Conservation (phyloP, 805 yeast species). For the Phaffomyces opuntiae region DNA sequence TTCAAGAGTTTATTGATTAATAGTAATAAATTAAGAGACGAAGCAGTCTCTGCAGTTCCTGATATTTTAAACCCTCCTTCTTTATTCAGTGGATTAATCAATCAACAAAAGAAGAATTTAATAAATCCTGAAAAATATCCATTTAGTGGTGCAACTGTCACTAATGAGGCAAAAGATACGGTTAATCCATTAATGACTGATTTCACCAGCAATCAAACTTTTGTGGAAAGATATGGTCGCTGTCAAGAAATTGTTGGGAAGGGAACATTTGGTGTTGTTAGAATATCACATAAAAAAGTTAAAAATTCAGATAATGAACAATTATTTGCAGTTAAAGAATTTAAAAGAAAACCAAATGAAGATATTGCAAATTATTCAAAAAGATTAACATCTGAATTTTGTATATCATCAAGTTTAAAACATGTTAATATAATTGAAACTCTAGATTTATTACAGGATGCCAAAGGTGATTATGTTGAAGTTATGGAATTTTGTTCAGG, state of each 20-base stretch:
- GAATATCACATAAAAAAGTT: slow-evolving; percentile 71
- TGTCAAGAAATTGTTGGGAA: slow-evolving; percentile 93
- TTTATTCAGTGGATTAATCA: slow-evolving; percentile 56
- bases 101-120: slow-evolving; percentile 24
- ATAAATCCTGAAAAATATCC: slow-evolving; percentile 12
- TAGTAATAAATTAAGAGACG: slow-evolving; percentile 49
- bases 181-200: neutral
- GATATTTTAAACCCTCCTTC: slow-evolving; percentile 64
- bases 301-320: slow-evolving; percentile 23
- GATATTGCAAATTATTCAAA: slow-evolving; percentile 60
- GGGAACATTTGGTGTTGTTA: slow-evolving; percentile 91
- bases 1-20: slow-evolving; percentile 52
- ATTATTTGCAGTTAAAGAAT: slow-evolving; percentile 83
- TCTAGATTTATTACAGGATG: slow-evolving; percentile 70
- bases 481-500: slow-evolving; percentile 84
- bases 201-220: slow-evolving; percentile 36
- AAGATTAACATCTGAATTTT: slow-evolving; percentile 74
- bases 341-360: slow-evolving; percentile 55
- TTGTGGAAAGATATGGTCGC: slow-evolving; percentile 84
- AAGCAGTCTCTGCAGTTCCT: slow-evolving; percentile 69
- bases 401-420: slow-evolving; percentile 71
- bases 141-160: slow-evolving; percentile 29
- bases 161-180: slow-evolving; percentile 7
- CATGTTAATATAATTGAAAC: slow-evolving; percentile 75
- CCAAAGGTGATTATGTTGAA: slow-evolving; percentile 76